Percentiles rank a stretch among this genome's conserved stretches.
phyloP scores from a whole-genome alignment of 495 filamentous ascomycete genomes.

The Lichenothelia convexa region DNA sequence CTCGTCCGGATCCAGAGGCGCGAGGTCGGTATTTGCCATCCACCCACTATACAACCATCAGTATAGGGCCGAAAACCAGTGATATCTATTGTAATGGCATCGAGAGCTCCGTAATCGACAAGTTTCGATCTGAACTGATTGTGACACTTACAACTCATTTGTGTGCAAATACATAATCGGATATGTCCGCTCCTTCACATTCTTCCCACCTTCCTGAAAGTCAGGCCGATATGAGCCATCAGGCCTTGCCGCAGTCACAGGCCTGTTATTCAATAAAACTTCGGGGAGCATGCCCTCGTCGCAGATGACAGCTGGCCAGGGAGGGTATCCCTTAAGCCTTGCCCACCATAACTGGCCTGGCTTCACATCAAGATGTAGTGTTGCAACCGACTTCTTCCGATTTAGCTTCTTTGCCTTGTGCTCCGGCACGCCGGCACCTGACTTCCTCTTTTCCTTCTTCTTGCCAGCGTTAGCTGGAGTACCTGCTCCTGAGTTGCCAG shows the following conservation, averaged over 20 bases:
- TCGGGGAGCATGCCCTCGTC: constrained; percentile 81
- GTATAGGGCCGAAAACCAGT: too few species aligned
- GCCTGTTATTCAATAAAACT: constrained; percentile 48
- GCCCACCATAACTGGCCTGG: constrained; percentile 76
- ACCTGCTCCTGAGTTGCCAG: too few species aligned
- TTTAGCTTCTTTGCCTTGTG: constrained; percentile 64
- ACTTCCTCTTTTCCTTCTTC: constrained; percentile 44
- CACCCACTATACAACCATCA: constrained; percentile 50
- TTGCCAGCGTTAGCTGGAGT: neutral
- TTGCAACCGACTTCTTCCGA: constrained; percentile 60
- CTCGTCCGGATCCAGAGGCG: constrained; percentile 48
- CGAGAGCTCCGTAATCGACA: too few species aligned
- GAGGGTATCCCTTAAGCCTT: constrained; percentile 72
- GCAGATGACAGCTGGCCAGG: constrained; percentile 79
- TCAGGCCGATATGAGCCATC: constrained; percentile 75
- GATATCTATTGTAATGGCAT: too few species aligned
- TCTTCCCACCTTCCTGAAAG: constrained; percentile 66
- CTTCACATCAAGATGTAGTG: constrained; percentile 58
- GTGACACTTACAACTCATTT: constrained; percentile 82
- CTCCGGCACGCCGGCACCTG: constrained; percentile 41
- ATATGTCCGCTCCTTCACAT: constrained; percentile 63
- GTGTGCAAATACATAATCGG: constrained; percentile 87
- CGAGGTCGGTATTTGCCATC: constrained; percentile 63
- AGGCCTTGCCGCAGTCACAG: constrained; percentile 57
- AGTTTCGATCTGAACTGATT: too few species aligned